Conservation (phyloP, 2,329 filamentous ascomycete species). For the Aspergillus sp. region DNA sequence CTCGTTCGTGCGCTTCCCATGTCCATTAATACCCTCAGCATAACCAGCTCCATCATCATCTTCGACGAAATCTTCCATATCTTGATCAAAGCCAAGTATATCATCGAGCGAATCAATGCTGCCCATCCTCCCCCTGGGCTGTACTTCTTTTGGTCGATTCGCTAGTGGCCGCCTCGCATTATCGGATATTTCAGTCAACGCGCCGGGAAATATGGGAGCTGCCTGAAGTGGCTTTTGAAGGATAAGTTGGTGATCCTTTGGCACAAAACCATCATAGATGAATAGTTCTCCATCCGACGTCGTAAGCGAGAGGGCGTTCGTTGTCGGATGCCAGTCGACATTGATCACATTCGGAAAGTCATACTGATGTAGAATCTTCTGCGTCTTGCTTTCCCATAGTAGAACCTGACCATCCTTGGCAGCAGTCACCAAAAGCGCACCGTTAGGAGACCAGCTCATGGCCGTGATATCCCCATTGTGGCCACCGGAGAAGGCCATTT, state of each 20-base stretch:
- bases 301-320: constrained; percentile 88
- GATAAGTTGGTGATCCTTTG: constrained; percentile 48
- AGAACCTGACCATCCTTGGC: constrained; percentile 50
- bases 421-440: constrained; percentile 72
- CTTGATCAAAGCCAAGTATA: constrained; percentile 66
- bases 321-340: constrained; percentile 84
- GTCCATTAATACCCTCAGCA: constrained; percentile 62
- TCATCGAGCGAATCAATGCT: constrained; percentile 78
- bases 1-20: constrained; percentile 61
- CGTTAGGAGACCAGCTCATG: constrained; percentile 91
- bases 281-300: constrained; percentile 91
- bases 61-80: constrained; percentile 79
- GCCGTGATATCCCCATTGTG: constrained; percentile 85
- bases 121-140: constrained; percentile 57
- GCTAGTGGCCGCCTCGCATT: constrained; percentile 59
- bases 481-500: constrained; percentile 73
- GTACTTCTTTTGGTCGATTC: constrained; percentile 58
- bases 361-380: constrained; percentile 73
- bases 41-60: constrained; percentile 97
- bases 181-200: constrained; percentile 66
- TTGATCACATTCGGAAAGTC: constrained; percentile 83
- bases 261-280: constrained; percentile 67
- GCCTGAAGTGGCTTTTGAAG: constrained; percentile 63
- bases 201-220: constrained; percentile 83
- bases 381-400: constrained; percentile 88